phyloP scores from a whole-genome alignment of 2,329 filamentous ascomycete species.

The Apiospora marii region DNA sequence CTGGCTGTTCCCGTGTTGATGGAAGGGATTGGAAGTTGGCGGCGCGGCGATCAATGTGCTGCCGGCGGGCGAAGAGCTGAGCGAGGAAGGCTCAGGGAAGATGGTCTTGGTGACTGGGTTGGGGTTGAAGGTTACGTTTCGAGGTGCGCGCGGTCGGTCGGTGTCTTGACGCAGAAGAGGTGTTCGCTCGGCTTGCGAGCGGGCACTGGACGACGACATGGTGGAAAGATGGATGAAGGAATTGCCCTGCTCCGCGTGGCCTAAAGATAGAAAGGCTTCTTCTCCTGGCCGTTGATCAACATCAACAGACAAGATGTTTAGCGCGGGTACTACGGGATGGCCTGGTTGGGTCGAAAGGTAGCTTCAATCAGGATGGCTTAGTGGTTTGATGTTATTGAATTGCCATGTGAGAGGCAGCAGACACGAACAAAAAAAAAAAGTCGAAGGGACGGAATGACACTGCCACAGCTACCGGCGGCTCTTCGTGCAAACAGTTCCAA shows the following conservation, averaged over 20 bases:
- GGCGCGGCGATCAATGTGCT: conserved; percentile 42
- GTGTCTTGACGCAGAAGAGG: conserved; percentile 42
- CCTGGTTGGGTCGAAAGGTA: not conserved
- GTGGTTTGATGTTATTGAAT: conserved; percentile 29
- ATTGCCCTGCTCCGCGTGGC: not conserved
- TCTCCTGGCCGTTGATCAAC: not conserved
- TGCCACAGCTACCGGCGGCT: not conserved
- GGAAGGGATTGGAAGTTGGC: conserved; percentile 43
- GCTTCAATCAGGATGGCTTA: not conserved
- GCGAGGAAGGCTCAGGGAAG: conserved; percentile 54
- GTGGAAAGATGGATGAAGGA: conserved; percentile 4
- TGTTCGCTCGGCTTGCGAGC: conserved; percentile 38
- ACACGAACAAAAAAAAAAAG: conserved; percentile 9
- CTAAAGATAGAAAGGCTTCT: not conserved
- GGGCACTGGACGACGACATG: conserved; percentile 37
- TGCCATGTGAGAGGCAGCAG: conserved; percentile 30
- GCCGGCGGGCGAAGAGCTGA: conserved; percentile 39
- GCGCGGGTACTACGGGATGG: not conserved
- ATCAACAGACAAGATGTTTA: conserved; percentile 4
- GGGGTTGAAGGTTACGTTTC: conserved; percentile 81
- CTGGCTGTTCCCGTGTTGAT: conserved; percentile 46
- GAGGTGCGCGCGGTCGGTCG: conserved; percentile 54
- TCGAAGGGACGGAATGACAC: not conserved
- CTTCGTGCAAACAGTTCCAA: not conserved
- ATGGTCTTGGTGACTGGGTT: conserved; percentile 70